phyloP scores from a whole-genome alignment of 2,329 filamentous ascomycete genomes.

The Epichloe aotearoae region DNA sequence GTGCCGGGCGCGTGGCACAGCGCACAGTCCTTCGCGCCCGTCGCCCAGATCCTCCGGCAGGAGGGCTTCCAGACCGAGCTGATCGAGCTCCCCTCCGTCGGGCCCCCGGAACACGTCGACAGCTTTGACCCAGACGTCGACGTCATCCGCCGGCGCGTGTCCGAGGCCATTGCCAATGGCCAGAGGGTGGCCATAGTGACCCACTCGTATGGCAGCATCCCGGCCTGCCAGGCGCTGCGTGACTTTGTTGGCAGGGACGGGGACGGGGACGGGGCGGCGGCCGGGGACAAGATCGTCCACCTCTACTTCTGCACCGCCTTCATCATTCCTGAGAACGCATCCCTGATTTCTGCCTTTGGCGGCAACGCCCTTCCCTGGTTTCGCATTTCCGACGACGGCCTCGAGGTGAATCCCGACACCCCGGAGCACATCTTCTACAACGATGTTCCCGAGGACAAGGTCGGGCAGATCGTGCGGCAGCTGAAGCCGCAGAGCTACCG shows the following conservation, averaged over 20 bases:
- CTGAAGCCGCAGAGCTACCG: neutral
- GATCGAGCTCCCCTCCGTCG: neutral
- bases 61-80: neutral
- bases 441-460: neutral
- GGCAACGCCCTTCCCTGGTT: neutral
- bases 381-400: neutral
- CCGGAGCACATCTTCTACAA: neutral
- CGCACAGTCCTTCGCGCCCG: neutral
- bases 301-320: neutral
- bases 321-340: neutral
- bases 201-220: neutral
- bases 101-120: neutral
- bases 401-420: neutral
- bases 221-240: neutral
- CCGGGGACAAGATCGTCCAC: neutral
- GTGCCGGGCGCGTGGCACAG: neutral
- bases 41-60: neutral
- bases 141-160: neutral
- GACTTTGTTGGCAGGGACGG: neutral
- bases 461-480: neutral
- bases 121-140: neutral
- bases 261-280: no score
- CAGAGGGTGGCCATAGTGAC: neutral
- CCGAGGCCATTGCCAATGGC: neutral
- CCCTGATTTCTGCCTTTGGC: neutral